phyloP scores from a whole-genome alignment of 2,329 filamentous ascomycete genomes.

The Aspergillus uvarum region DNA sequence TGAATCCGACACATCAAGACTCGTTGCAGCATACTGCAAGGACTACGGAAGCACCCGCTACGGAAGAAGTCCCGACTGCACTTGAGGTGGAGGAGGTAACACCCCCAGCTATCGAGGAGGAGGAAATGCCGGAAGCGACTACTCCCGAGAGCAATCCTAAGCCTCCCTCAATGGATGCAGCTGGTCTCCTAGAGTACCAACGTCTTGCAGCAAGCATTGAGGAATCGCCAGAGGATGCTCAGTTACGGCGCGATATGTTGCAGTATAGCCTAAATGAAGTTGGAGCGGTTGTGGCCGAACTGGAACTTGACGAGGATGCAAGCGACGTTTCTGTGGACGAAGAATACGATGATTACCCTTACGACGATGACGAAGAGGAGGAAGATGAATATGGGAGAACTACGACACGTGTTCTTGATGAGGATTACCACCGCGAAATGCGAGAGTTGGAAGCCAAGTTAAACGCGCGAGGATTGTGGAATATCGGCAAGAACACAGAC shows the following conservation, averaged over 20 bases:
- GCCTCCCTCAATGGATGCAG: constrained; percentile 17
- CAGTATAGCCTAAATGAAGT: constrained; percentile 86
- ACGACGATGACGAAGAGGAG: constrained; percentile 57
- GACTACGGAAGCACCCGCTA: not conserved
- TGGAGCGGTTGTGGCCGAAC: constrained; percentile 85
- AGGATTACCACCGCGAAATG: constrained; percentile 81
- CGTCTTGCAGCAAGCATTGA: constrained; percentile 65
- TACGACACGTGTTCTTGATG: constrained; percentile 64
- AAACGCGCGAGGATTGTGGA: constrained; percentile 57
- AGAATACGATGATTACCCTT: constrained; percentile 53
- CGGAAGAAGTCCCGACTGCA: not conserved
- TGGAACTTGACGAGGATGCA: constrained; percentile 72
- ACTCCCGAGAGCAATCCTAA: constrained; percentile 11
- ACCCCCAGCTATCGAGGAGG: not conserved
- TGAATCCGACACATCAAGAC: constrained; percentile 11
- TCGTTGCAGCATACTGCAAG: constrained; percentile 14
- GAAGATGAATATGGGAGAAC: constrained; percentile 77
- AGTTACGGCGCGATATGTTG: constrained; percentile 82
- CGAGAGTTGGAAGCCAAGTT: constrained; percentile 77
- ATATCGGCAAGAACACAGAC: constrained; percentile 52
- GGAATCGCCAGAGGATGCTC: constrained; percentile 78
- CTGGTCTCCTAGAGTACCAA: constrained; percentile 24
- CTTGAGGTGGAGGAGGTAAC: constrained; percentile 6
- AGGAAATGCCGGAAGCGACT: not conserved
- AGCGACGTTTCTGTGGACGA: constrained; percentile 54